phyloP scores from a whole-genome alignment of 2,329 filamentous ascomycete species.

The Fusarium pininemorale region DNA sequence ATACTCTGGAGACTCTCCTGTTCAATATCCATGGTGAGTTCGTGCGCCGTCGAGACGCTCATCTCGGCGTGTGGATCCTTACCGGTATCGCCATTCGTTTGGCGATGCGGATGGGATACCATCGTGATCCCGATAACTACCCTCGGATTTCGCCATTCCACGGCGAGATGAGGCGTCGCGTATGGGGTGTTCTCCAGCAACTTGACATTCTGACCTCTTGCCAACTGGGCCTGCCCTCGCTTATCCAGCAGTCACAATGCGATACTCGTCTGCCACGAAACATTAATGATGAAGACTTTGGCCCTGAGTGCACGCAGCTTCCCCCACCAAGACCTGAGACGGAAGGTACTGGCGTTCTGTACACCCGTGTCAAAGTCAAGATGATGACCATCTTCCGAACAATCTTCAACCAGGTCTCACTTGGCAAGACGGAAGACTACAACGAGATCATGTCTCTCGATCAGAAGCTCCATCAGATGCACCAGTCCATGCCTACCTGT shows the following conservation, averaged over 20 bases:
- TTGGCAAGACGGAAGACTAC: slow-evolving; percentile 18
- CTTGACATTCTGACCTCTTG: slow-evolving; percentile 27
- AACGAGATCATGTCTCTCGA: slow-evolving; percentile 31
- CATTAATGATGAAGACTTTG: slow-evolving; percentile 29
- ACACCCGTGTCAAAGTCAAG: slow-evolving; percentile 17
- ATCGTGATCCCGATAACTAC: slow-evolving; percentile 25
- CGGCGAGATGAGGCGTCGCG: slow-evolving; percentile 30
- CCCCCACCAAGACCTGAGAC: slow-evolving; percentile 18
- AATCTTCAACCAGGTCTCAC: slow-evolving; percentile 32
- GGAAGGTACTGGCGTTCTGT: slow-evolving; percentile 6
- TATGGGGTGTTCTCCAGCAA: slow-evolving; percentile 22
- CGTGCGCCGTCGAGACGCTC: slow-evolving; percentile 18
- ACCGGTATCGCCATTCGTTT: slow-evolving; percentile 16
- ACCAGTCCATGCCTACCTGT: slow-evolving; percentile 15
- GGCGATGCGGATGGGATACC: slow-evolving; percentile 35
- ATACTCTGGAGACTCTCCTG: slow-evolving; percentile 23
- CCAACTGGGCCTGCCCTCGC: slow-evolving; percentile 21
- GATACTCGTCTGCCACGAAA: slow-evolving; percentile 21
- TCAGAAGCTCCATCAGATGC: slow-evolving; percentile 3
- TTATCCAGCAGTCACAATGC: slow-evolving; percentile 23
- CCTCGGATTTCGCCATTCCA: slow-evolving; percentile 18
- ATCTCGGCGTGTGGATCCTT: slow-evolving; percentile 28
- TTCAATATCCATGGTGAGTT: slow-evolving; percentile 29
- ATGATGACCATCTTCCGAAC: slow-evolving; percentile 25
- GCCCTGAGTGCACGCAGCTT: not conserved